Base-by-base conservation (phyloP, 768 basidiomycete genomes). In the Boletus vermiculosoides region DNA sequence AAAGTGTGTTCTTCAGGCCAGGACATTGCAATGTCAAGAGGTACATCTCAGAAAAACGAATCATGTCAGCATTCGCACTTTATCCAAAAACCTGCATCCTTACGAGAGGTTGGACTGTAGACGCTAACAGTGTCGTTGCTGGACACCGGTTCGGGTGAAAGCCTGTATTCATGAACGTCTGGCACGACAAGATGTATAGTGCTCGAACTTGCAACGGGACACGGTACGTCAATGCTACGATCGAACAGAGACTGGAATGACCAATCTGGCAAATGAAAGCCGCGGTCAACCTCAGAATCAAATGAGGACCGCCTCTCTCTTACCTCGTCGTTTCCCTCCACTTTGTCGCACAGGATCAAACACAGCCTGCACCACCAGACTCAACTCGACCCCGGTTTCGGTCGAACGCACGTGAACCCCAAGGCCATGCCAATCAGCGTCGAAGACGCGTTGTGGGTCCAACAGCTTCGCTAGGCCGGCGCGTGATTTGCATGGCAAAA, bases 371-470 rank as follows among this genome's bases (percentile, higher is more conserved):
- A 88, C 84, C 3, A 79, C 80, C 51, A 95, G 71, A 58, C 78
- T 75, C 36, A 92, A 79, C 67, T 88, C 83, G 22, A 93, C 77
- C 16, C 83, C 87, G 34, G 70, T 71, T 42, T 78, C 75, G 22
- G 76, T 77, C 77, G 86, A 91, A 23, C 80, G 70, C 3, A 92
- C 90, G 68, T 93, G 88, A 1, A 96, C 76, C 10, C 87, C 83
- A 67, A 98, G 83, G 1, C 91, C 90, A 66, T 96, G 93, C 90
- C 92, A 97, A 63, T 93, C 87, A 5, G 92, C 90, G 61, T 93
- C 91, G 63, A 98, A 94, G 4, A 96, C 73, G 4, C 79, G 80
- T 63, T 96, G 92, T 0, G 93, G 90, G 66, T 94, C 92, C 44
- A 98, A 77, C 23, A 98, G 78, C 16, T 74, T 77, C 0, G 93